phyloP scores from a whole-genome alignment of 306 rosid genomes.

The Vigna reflexopilosa region DNA sequence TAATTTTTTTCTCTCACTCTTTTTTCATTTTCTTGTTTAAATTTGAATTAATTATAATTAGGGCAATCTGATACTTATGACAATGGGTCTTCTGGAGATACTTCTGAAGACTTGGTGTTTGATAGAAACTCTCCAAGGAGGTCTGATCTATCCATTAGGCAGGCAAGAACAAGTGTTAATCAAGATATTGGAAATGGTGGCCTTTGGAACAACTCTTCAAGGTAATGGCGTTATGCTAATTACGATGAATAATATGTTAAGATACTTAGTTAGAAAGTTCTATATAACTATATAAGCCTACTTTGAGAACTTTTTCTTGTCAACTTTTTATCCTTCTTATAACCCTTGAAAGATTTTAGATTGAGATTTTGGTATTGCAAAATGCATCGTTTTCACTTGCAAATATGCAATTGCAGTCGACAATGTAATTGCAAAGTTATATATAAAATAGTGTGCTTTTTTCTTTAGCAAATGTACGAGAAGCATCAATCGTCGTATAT shows the following conservation, averaged over 20 bases:
- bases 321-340: background rate
- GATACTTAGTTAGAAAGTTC: background rate
- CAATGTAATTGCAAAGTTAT: too few relatives aligned
- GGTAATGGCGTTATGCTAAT: conserved; percentile 51
- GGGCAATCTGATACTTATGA: conserved; percentile 82
- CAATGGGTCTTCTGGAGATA: conserved; percentile 89
- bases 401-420: too few relatives aligned
- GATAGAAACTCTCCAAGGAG: conserved; percentile 69
- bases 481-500: too few relatives aligned
- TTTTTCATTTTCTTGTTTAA: background rate
- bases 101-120: conserved; percentile 74
- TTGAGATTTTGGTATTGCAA: background rate
- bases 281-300: background rate
- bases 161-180: conserved; percentile 56
- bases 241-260: background rate
- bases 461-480: background rate
- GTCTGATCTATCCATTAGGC: conserved; percentile 57
- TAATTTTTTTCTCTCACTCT: background rate
- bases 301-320: background rate
- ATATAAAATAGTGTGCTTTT: too few relatives aligned
- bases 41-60: conserved; percentile 40
- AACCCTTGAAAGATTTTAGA: too few relatives aligned
- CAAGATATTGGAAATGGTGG: conserved; percentile 66
- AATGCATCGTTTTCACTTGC: background rate
- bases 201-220: conserved; percentile 88